Evolutionary conservation across 768 basidiomycete species (phyloP).

Genomic region (Suillus cothurnatus): DNA sequence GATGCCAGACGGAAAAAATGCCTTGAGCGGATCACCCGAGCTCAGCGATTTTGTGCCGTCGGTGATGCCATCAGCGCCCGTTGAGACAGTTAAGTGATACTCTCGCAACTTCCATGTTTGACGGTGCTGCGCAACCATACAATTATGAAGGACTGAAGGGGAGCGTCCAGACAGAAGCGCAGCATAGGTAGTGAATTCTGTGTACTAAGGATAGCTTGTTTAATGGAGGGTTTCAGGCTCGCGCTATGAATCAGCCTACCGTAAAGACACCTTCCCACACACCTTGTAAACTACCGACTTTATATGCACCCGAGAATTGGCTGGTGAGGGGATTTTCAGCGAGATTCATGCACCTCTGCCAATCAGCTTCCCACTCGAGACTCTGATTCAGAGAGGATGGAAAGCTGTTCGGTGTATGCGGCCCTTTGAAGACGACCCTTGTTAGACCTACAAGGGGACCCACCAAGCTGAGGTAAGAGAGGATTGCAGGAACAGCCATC

Average conservation of each 20-base stretch:
- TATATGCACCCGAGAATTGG: slow-evolving; percentile 50
- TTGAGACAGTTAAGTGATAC: slow-evolving; percentile 55
- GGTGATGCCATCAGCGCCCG: slow-evolving; percentile 22
- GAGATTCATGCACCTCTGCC: slow-evolving; percentile 55
- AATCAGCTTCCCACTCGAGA: slow-evolving; percentile 71
- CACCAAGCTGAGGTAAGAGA: slow-evolving; percentile 63
- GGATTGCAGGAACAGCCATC: slow-evolving; percentile 70
- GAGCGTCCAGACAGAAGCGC: slow-evolving; percentile 69
- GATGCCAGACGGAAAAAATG: slow-evolving; percentile 59
- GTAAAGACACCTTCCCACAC: slow-evolving; percentile 82
- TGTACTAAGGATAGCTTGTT: slow-evolving; percentile 51
- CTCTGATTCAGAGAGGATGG: slow-evolving; percentile 29
- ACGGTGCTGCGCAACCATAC: slow-evolving; percentile 77
- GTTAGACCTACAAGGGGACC: slow-evolving; percentile 21
- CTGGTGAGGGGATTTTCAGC: slow-evolving; percentile 34
- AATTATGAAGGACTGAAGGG: slow-evolving; percentile 68
- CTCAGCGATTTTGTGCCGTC: slow-evolving; percentile 37
- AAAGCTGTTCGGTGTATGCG: slow-evolving; percentile 19
- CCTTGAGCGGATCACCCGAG: slow-evolving; percentile 62
- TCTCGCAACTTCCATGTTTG: slow-evolving; percentile 91
- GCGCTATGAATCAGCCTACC: slow-evolving; percentile 40
- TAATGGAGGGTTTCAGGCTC: not conserved
- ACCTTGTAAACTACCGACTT: slow-evolving; percentile 71
- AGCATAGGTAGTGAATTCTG: slow-evolving; percentile 84
- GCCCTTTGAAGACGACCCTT: slow-evolving; percentile 1